phyloP scores from a whole-genome alignment of 306 rosid genomes.

The Pyrus bretschneideri region DNA sequence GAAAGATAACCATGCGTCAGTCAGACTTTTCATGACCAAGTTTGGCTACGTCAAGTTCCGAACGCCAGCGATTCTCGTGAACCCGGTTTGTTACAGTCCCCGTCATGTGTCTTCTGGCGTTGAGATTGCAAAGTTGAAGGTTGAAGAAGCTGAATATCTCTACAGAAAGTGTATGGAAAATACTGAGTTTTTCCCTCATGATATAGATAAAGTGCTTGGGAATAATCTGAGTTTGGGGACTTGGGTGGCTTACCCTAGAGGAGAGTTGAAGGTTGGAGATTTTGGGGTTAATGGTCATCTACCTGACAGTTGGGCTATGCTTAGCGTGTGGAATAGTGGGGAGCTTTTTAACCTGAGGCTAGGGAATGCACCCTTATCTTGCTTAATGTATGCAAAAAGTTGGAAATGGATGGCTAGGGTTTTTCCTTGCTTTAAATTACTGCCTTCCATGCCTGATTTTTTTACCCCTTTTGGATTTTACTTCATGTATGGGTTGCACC shows the following conservation, averaged over 20 bases:
- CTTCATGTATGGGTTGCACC: conserved; percentile 72
- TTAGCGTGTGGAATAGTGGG: conserved; percentile 89
- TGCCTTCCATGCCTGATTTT: conserved; percentile 57
- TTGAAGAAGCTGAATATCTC: conserved; percentile 66
- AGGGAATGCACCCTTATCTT: conserved; percentile 64
- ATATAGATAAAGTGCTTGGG: conserved; percentile 51
- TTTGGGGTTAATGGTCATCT: not conserved
- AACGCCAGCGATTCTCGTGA: conserved; percentile 62
- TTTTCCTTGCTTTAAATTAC: conserved; percentile 69
- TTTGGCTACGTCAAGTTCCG: conserved; percentile 59
- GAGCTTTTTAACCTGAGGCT: conserved; percentile 62
- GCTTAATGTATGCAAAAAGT: conserved; percentile 55
- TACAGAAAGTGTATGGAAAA: conserved; percentile 63
- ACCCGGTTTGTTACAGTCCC: conserved; percentile 53
- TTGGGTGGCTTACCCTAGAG: conserved; percentile 71
- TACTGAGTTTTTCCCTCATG: conserved; percentile 70
- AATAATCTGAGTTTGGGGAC: conserved; percentile 83
- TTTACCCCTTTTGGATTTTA: conserved; percentile 81
- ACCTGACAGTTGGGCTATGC: conserved; percentile 71
- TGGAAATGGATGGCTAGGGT: conserved; percentile 52
- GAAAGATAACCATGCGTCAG: conserved; percentile 72
- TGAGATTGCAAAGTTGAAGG: conserved; percentile 43
- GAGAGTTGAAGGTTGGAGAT: not conserved
- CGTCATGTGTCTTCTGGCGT: conserved; percentile 39
- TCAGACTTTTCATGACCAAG: conserved; percentile 49